Base-by-base conservation (phyloP, 441 rosid genomes). In the Gossypium laxum region DNA sequence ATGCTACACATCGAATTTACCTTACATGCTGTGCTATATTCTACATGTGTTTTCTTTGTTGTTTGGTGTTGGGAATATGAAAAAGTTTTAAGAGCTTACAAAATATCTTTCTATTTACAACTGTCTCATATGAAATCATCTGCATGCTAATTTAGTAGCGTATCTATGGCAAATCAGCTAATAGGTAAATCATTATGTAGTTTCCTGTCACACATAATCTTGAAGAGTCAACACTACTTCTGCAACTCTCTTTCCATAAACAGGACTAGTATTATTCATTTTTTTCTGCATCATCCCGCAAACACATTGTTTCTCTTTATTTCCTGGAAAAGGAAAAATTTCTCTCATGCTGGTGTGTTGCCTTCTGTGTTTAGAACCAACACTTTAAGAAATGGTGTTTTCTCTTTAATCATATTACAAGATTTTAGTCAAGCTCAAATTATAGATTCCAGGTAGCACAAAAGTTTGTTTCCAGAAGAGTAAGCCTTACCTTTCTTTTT, bases 361-460 rank as follows among this genome's bases (percentile, higher is more conserved):
- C n/a, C 70, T 24, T 24, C 10, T 14, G 43, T 65, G 69, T 18
- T 65, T 65, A 22, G 69, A 45, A 22, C 38, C 17, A 41, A 41
- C 32, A 19, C 34, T 22, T 22, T 65, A 6, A 58, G 34, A 14
- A 32, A 56, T 3, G n/a, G 1, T 48, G 11, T 34, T 62, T 62
- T 38, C 48, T 38, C 48, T 62, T 18, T 62, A 62, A 38, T 18
- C 67, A 62, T 62, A 11, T 12, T 48, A 6, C 12, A 22, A 47
- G 70, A 24, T 24, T 64, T 21, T 47, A 24, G 55, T 48, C 70
- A 66, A 24, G 43, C 22, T n/a, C 43, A n/a, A 45, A 66, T 48
- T 52, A 48, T 26, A 24, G 55, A 24, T 66, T 47, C 22, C 21
- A 1, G 22, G 22, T 24, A 30, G 14, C 21, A 47, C 22, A 66